Base-by-base conservation (phyloP, 192 early-diverging fungal genomes). In the Pecoramyces ruminantium region DNA sequence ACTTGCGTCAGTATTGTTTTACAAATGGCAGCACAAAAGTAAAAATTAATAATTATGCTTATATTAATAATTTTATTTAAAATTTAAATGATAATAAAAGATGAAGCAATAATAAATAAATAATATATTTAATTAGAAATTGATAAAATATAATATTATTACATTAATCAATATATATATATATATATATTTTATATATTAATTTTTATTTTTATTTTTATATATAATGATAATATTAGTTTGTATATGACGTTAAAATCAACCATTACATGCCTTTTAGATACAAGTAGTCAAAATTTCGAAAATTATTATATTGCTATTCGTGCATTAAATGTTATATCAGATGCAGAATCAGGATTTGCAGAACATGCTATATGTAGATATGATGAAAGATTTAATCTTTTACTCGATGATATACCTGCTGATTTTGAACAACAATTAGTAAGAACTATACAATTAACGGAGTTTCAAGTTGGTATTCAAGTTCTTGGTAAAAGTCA, bases 1-100 rank as follows among this genome's bases (percentile, higher is more conserved):
- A 84, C 79, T 11, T 82, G 81, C 78, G 85, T 82, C 11, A 85
- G 82, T 15, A 87, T 89, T 83, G 78, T 87, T 17, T 81, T 88
- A 12, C 88, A 89, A 81, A 89, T 89, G 83, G 87, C 86, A 4
- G 85, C 85, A 16, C 88, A 89, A 42, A 84, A 82, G 86, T 86
- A 81, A 77, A 78, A 34, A 34, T 34, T 34, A 6, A 34, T 34
- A n/a, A n/a, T n/a, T n/a, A 34, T 34, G 11, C 11, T 34, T 6
- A 34, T 34, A 34, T 34, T 34, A 6, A 34, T 6, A 6, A 34
- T 34, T 34, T 34, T 34, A 34, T 6, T 6, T 34, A 34, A 34
- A 34, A n/a, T n/a, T n/a, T n/a, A n/a, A n/a, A n/a, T n/a, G n/a
- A n/a, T n/a, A n/a, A n/a, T n/a, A n/a, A n/a, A n/a, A n/a, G 30